phyloP scores from a whole-genome alignment of 768 basidiomycete species.

The Sporobolomyces phaffii region DNA sequence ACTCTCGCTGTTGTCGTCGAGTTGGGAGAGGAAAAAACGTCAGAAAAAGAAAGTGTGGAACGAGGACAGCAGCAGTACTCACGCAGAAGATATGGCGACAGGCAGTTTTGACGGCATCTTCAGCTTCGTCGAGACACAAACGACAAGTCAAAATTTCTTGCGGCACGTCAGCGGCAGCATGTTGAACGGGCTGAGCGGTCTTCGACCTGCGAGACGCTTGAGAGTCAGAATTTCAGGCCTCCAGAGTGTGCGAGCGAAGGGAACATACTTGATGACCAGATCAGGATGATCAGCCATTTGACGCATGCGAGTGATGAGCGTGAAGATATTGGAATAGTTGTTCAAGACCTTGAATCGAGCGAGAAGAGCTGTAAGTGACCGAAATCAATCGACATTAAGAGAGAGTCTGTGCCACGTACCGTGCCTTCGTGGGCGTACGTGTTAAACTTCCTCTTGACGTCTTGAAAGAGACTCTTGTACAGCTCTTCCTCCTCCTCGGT shows the following conservation, averaged over 20 bases:
- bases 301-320: constrained; percentile 80
- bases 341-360: constrained; percentile 44
- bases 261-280: constrained; percentile 68
- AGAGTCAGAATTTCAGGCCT: neutral
- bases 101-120: constrained; percentile 90
- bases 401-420: too few relatives aligned
- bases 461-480: constrained; percentile 62
- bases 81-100: constrained; percentile 78
- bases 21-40: too few relatives aligned
- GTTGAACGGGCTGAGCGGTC: constrained; percentile 59
- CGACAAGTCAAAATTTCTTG: constrained; percentile 55
- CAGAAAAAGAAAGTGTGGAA: too few relatives aligned
- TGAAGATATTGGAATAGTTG: constrained; percentile 68
- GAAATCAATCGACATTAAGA: too few relatives aligned
- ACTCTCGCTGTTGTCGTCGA: constrained; percentile 76
- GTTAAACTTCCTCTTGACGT: constrained; percentile 81
- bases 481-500: constrained; percentile 90
- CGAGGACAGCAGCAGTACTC: too few relatives aligned
- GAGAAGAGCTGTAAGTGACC: neutral
- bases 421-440: constrained; percentile 89
- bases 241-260: neutral
- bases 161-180: constrained; percentile 56
- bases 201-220: constrained; percentile 46
- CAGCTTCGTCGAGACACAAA: constrained; percentile 92
- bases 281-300: constrained; percentile 62